These are phyloP conservation scores for Coemansia sp. DNA, from an alignment of 192 early-diverging fungal species.

Conservation along the genomic window DNA sequence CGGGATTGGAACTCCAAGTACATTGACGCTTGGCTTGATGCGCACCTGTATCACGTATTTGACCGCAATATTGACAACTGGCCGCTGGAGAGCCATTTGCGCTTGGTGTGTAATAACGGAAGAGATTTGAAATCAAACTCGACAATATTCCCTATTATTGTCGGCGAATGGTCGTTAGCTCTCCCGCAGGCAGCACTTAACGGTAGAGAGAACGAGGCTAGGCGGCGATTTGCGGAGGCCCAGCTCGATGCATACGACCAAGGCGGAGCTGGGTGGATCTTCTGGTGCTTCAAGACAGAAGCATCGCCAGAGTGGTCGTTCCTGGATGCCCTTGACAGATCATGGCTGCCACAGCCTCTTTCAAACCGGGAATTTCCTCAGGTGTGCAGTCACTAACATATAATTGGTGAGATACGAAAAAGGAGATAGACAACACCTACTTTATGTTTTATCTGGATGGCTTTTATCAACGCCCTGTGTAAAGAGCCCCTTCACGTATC, in stretches of 20 bases:
- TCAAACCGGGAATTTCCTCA: slow-evolving; percentile 40
- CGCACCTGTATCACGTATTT: slow-evolving; percentile 57
- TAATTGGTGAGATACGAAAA: background rate
- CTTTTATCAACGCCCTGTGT: too few species aligned
- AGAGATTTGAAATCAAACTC: slow-evolving; percentile 42
- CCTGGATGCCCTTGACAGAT: slow-evolving; percentile 63
- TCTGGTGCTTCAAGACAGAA: slow-evolving; percentile 76
- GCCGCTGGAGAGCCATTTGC: slow-evolving; percentile 40
- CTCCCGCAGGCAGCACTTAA: slow-evolving; percentile 61
- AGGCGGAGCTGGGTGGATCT: slow-evolving; percentile 66
- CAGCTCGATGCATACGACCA: slow-evolving; percentile 70
- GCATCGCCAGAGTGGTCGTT: slow-evolving; percentile 73
- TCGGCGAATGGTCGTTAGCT: slow-evolving; percentile 74
- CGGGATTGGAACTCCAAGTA: slow-evolving; percentile 50
- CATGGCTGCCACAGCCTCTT: slow-evolving; percentile 62
- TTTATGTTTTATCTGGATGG: too few species aligned
- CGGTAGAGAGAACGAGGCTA: slow-evolving; percentile 60
- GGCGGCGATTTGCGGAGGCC: slow-evolving; percentile 59
- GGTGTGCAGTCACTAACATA: slow-evolving; percentile 1
- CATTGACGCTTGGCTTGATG: slow-evolving; percentile 48
- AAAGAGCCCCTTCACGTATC: too few species aligned
- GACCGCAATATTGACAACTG: slow-evolving; percentile 47
- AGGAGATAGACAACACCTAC: too few species aligned
- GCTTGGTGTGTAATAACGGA: slow-evolving; percentile 41
- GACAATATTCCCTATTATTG: slow-evolving; percentile 64